Evolutionary conservation across 768 basidiomycete genomes (phyloP), one percentile per base, ranked within the genome.

Genomic region (Russula vinacea): DNA sequence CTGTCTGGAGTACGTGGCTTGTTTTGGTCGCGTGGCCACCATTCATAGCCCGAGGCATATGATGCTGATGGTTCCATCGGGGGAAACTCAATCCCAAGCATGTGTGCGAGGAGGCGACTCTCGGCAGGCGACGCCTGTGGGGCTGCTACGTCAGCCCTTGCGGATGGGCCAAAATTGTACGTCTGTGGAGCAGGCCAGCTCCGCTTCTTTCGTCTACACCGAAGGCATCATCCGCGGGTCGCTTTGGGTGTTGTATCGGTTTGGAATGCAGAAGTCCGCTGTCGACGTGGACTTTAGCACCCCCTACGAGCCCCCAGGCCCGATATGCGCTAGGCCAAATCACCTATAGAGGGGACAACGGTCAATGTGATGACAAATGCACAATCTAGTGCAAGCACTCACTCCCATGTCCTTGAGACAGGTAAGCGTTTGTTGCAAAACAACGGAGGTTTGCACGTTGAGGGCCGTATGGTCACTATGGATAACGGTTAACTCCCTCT

Each of bases 351-450:
- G 81, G 82, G 70, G 81, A 83, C 45, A 86, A 75, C 22, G 81
- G 83, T 51, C 74, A 71, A 22, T 74, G 89, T 79, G 68, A 81
- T 81, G 69, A 85, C 17, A 16, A 17, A 32, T 22, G 29, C 16
- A 85, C 73, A 14, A 81, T 9, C 85, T 85, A 4, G 49, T 7
- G 14, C 14, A 42, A 52, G 32, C 22, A 65, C 81, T 54, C 68
- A 88, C 89, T 76, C 83, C 83, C 83, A 92, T 84, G 55, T 83
- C 84, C 70, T 83, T 84, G 51, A 90, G 76, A 33, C 83, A 85
- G 49, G 76, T 70, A 73, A 90, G 80, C 67, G 82, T 83, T 70
- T 88, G 85, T 56, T 83, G 81, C 44, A 90, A 76, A 29, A 87
- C 85, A 42, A 88, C 72, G 9, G 83, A 83, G 5, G 86, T 87